These are phyloP conservation scores for Tulasnella sp. DNA, from an alignment of 768 basidiomycete genomes.

Conservation along the genomic window DNA sequence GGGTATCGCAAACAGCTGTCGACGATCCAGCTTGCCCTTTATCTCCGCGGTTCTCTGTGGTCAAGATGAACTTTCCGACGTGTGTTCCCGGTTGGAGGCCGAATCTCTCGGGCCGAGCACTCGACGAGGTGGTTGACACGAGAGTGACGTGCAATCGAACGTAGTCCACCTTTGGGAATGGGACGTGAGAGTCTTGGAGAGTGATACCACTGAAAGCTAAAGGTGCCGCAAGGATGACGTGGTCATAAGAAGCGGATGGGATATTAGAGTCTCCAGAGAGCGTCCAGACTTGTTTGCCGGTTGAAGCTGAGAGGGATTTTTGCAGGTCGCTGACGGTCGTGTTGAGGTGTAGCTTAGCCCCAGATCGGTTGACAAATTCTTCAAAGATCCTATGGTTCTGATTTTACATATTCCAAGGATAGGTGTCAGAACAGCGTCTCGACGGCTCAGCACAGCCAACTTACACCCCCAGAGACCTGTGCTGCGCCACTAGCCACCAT, in stretches of 20 bases:
- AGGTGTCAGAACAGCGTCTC: neutral
- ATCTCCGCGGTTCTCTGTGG: constrained; percentile 51
- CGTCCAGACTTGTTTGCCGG: neutral
- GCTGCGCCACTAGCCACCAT: constrained; percentile 68
- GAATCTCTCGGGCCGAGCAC: constrained; percentile 66
- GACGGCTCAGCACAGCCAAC: neutral
- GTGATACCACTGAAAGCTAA: constrained; percentile 63
- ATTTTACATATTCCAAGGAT: neutral
- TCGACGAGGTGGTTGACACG: constrained; percentile 67
- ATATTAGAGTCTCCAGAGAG: neutral
- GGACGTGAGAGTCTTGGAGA: constrained; percentile 33
- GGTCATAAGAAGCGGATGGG: constrained; percentile 47
- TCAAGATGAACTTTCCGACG: constrained; percentile 65
- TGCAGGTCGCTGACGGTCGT: constrained; percentile 44
- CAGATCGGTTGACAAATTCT: constrained; percentile 64
- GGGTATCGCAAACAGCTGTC: neutral
- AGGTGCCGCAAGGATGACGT: constrained; percentile 83
- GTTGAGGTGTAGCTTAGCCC: constrained; percentile 65
- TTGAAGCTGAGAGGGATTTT: neutral
- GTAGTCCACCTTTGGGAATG: constrained; percentile 50
- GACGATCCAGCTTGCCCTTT: constrained; percentile 39
- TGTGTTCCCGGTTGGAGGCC: constrained; percentile 44
- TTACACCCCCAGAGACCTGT: constrained; percentile 59
- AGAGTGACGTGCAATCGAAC: constrained; percentile 85
- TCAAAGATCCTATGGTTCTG: constrained; percentile 56